phyloP scores from a whole-genome alignment of 495 filamentous ascomycete genomes.

The Glutinoglossum americanum region DNA sequence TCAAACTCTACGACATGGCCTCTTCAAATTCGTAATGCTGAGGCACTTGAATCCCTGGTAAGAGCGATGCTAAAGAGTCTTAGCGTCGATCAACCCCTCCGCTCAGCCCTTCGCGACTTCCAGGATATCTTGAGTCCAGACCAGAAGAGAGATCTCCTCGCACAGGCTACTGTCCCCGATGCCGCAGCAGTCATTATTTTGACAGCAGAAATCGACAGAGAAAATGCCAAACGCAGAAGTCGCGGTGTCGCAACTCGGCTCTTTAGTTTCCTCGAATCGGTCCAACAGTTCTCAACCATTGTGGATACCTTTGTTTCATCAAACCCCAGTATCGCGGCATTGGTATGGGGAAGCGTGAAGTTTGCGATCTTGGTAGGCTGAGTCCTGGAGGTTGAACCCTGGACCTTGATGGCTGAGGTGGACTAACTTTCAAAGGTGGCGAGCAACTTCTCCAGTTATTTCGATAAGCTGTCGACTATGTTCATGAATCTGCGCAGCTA shows the following conservation, averaged over 20 bases:
- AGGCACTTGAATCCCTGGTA: neutral
- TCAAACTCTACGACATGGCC: neutral
- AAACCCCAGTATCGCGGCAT: constrained; percentile 16
- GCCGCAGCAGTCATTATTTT: constrained; percentile 13
- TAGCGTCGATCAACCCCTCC: neutral
- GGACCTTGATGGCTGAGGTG: neutral
- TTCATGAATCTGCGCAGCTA: neutral
- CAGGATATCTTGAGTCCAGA: constrained; percentile 10
- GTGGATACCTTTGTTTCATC: constrained; percentile 17
- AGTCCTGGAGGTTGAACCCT: neutral
- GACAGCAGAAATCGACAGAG: constrained; percentile 13
- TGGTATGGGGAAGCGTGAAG: constrained; percentile 20
- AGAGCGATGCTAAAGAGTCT: neutral
- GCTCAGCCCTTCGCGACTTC: constrained; percentile 8
- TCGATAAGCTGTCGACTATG: neutral
- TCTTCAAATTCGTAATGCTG: constrained; percentile 1
- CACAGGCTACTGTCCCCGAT: constrained; percentile 9
- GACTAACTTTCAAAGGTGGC: neutral
- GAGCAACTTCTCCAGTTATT: neutral
- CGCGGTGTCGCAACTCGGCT: constrained; percentile 13
- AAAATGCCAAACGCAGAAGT: constrained; percentile 9
- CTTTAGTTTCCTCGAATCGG: constrained; percentile 13
- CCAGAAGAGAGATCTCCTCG: constrained; percentile 9
- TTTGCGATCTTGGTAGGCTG: constrained; percentile 10
- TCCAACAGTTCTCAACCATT: constrained; percentile 15